Base-by-base conservation (phyloP, 1,284 basidiomycete species). In the Ustilago nuda region DNA sequence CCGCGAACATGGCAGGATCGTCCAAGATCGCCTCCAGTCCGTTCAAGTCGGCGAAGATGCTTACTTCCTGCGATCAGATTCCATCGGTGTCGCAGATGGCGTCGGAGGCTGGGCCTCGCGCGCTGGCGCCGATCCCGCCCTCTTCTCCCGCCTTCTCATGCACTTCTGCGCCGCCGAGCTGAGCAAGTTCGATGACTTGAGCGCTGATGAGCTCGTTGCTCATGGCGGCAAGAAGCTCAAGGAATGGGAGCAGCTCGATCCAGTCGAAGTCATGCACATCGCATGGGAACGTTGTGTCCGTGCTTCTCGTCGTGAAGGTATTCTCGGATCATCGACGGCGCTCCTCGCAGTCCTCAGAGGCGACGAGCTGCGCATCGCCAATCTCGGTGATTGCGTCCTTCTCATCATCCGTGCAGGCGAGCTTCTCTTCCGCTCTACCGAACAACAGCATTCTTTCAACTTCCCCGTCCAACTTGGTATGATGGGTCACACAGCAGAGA, bases 391-490 rank as follows among this genome's bases (percentile, higher is more conserved):
- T 85, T 96, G 94, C 84, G 82, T 83, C 12, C 91, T 93, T 27
- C 92, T 94, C 89, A 89, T 96, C 46, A 90, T 97, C 33, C 90
- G 94, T 7, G 89, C 89, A 4, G 91, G 92, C 15, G 89, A 91
- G 70, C 90, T 96, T 46, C 90, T 92, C 3, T 97, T 95, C 91
- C 89, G 94, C 46, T 93, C 91, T 52, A 90, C 93, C 62, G 95
- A 98, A 87, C 96, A 97, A 92, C 95, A 95, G 90, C 95, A 94
- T 89, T 87, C 92, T 83, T 96, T 97, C 88, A 98, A 98, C 86
- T 95, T 93, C 53, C 94, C 94, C 0, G 89, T 93, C 7, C 93
- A 95, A 86, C 90, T 97, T 1, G 93, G 94, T 1, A 94, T 94
- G 13, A 89, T 85, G 83, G 82, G 91, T 48, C 90, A 90, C 2